These are phyloP conservation scores for Phyllostachys edulis DNA, from an alignment of 176 grass and related monocot genomes.

Conservation along the genomic window DNA sequence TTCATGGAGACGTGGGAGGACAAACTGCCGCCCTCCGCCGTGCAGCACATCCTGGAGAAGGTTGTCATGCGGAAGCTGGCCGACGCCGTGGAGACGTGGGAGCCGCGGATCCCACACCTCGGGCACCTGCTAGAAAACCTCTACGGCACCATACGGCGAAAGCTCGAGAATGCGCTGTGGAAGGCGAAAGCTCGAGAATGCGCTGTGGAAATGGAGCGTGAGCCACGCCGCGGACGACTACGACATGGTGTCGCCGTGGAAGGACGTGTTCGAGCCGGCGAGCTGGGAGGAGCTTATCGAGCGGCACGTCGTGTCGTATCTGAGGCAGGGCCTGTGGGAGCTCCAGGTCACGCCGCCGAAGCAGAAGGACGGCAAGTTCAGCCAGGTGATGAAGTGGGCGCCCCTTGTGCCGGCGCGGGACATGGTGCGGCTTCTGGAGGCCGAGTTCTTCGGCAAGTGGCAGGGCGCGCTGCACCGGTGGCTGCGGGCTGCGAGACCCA, in stretches of 20 bases:
- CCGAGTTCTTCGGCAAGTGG: constrained; percentile 71
- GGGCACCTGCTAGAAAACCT: constrained; percentile 40
- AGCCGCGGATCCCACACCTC: constrained; percentile 52
- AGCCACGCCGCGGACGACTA: constrained; percentile 34
- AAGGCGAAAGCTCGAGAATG: constrained; percentile 31
- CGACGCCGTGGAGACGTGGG: constrained; percentile 48
- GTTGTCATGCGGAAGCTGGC: constrained; percentile 61
- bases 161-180: constrained; percentile 37
- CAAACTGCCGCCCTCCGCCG: constrained; percentile 39
- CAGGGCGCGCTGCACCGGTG: constrained; percentile 47
- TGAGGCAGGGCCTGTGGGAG: constrained; percentile 36
- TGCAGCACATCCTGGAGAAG: constrained; percentile 48
- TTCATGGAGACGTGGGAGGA: constrained; percentile 58
- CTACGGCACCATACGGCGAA: constrained; percentile 35
- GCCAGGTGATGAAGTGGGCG: constrained; percentile 70
- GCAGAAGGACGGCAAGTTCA: constrained; percentile 43
- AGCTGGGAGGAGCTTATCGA: constrained; percentile 52
- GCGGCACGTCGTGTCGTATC: constrained; percentile 40
- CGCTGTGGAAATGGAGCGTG: constrained; percentile 39
- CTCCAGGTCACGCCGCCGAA: constrained; percentile 46
- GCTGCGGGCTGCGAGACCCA: constrained; percentile 38
- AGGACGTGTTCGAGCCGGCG: constrained; percentile 49
- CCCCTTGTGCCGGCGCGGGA: constrained; percentile 36
- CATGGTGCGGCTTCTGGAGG: constrained; percentile 59
- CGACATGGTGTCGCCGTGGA: constrained; percentile 59